phyloP scores from a whole-genome alignment of 805 yeast genomes.

The Ascoidea asiatica region DNA sequence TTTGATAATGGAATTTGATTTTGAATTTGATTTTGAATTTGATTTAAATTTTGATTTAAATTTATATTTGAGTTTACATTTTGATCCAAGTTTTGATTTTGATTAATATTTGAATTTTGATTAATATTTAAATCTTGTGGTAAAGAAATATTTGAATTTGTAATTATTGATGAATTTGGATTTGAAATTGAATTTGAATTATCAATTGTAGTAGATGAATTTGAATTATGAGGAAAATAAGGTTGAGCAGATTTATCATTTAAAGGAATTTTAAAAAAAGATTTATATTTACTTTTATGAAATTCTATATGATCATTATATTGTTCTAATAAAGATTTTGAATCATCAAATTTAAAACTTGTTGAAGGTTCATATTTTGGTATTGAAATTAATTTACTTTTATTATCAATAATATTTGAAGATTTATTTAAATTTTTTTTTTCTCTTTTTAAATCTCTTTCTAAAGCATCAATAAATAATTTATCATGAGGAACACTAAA shows the following conservation, averaged over 20 bases:
- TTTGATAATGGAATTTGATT: no score
- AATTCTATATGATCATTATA: conserved; percentile 25
- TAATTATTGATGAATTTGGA: not conserved
- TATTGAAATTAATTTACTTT: conserved; percentile 58
- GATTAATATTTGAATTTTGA: no score
- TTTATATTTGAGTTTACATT: no score
- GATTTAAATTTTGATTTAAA: no score
- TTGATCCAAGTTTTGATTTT: no score
- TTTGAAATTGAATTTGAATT: not conserved
- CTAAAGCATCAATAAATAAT: conserved; percentile 81
- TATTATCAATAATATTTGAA: conserved; percentile 34
- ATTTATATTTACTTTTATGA: conserved; percentile 13
- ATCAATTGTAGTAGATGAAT: not conserved
- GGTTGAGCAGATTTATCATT: not conserved
- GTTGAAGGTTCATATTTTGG: conserved; percentile 69
- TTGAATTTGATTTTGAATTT: no score
- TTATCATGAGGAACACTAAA: conserved; percentile 88
- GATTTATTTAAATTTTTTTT: no score
- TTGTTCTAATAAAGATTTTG: conserved; percentile 39
- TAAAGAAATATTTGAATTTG: not conserved
- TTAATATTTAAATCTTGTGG: no score
- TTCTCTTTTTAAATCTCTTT: conserved; percentile 79
- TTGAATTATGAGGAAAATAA: not conserved
- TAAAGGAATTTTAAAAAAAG: not conserved
- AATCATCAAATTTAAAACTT: conserved; percentile 54